phyloP scores from a whole-genome alignment of 352 stramenopile species.

The Globisporangium echinulatum region DNA sequence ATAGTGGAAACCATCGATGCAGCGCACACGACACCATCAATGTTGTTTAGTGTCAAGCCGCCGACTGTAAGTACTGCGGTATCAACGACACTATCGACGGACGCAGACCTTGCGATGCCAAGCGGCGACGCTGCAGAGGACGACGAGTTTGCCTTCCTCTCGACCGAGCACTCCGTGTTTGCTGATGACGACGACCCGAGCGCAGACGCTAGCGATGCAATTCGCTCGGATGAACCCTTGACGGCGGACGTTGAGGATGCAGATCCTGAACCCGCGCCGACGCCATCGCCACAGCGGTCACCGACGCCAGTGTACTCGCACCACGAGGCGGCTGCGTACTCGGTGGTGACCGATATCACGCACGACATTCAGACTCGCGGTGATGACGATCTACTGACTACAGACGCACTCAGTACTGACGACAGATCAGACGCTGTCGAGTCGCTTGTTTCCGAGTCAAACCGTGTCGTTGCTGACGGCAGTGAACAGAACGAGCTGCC shows the following conservation, averaged over 20 bases:
- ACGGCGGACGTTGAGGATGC: too few relatives aligned
- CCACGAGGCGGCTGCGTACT: neutral
- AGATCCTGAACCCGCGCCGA: too few relatives aligned
- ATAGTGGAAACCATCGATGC: neutral
- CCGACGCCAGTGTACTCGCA: neutral
- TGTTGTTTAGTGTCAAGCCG: too few relatives aligned
- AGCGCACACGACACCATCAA: neutral
- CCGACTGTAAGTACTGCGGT: too few relatives aligned
- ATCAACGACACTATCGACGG: too few relatives aligned
- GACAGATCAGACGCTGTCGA: neutral
- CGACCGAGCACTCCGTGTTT: slow-evolving; percentile 13
- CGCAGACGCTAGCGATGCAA: neutral
- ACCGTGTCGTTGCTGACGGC: neutral
- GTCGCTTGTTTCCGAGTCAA: neutral
- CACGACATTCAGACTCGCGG: slow-evolving; percentile 30
- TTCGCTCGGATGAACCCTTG: too few relatives aligned
- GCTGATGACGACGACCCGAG: slow-evolving; percentile 5
- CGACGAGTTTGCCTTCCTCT: slow-evolving; percentile 32
- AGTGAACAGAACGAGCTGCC: neutral
- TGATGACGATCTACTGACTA: neutral
- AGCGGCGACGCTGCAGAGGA: neutral
- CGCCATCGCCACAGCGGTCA: neutral
- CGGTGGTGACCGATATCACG: slow-evolving; percentile 34
- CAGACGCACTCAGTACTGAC: too few relatives aligned
- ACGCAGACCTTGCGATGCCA: too few relatives aligned